phyloP scores from a whole-genome alignment of 192 early-diverging fungal genomes.

The Coemansia sp. region DNA sequence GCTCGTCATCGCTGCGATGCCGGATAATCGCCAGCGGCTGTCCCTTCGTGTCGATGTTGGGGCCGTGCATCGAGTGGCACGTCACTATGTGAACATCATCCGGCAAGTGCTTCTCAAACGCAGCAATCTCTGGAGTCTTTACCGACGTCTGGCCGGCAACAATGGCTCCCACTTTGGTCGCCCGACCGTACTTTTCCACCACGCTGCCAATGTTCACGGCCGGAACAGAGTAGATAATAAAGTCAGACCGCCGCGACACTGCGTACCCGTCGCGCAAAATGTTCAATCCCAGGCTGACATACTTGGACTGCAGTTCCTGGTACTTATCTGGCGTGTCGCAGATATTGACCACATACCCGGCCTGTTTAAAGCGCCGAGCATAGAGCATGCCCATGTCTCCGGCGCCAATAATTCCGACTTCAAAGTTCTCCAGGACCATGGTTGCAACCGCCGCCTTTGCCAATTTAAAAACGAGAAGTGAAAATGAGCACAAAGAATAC shows the following conservation, averaged over 20 bases:
- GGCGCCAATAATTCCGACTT: slow-evolving; percentile 90
- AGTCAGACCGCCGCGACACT: slow-evolving; percentile 79
- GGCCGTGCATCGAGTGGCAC: slow-evolving; percentile 95
- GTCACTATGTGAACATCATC: slow-evolving; percentile 90
- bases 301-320: slow-evolving; percentile 59
- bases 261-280: slow-evolving; percentile 78
- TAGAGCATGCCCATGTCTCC: slow-evolving; percentile 96
- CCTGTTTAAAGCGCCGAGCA: slow-evolving; percentile 61
- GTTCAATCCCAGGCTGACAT: slow-evolving; percentile 46
- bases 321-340: slow-evolving; percentile 81
- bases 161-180: slow-evolving; percentile 82
- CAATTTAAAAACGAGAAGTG: not conserved
- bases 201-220: slow-evolving; percentile 80
- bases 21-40: slow-evolving; percentile 84
- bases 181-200: slow-evolving; percentile 81
- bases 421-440: slow-evolving; percentile 29
- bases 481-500: not conserved
- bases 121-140: slow-evolving; percentile 87
- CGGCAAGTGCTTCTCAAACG: slow-evolving; percentile 84
- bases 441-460: too few relatives aligned
- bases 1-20: slow-evolving; percentile 61
- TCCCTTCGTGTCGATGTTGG: slow-evolving; percentile 72
- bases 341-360: slow-evolving; percentile 78
- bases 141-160: slow-evolving; percentile 95
- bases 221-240: slow-evolving; percentile 92